These are phyloP conservation scores for Fomitiporia mediterranea DNA, from an alignment of 1,284 basidiomycete genomes.

Conservation along the genomic window DNA sequence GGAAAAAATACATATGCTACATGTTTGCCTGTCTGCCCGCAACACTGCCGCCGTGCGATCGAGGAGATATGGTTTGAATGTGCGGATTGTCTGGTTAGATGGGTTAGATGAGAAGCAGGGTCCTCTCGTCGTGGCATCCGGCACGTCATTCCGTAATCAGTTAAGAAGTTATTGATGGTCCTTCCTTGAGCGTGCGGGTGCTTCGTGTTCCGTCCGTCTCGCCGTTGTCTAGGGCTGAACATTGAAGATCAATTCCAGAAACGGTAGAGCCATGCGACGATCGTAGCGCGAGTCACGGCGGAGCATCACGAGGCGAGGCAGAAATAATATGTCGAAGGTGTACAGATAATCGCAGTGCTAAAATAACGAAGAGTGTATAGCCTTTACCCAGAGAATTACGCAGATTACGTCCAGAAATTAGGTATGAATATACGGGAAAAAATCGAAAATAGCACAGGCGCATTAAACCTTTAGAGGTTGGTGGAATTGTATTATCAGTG, in stretches of 20 bases:
- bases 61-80: not conserved
- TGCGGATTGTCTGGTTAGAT: not conserved
- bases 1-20: not conserved
- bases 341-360: not conserved
- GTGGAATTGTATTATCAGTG: conserved; percentile 28
- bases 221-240: not conserved
- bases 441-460: conserved; percentile 4
- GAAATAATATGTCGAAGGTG: too few relatives aligned
- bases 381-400: not conserved
- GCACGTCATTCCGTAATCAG: not conserved
- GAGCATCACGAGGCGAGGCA: too few relatives aligned
- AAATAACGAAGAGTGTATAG: not conserved
- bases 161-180: not conserved
- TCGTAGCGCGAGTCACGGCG: not conserved
- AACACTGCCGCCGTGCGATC: too few relatives aligned
- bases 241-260: not conserved
- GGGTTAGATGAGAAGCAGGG: too few relatives aligned
- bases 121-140: not conserved
- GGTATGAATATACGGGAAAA: conserved; percentile 7
- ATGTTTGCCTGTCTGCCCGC: not conserved
- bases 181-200: not conserved
- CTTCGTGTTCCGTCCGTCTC: not conserved
- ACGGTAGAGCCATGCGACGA: not conserved
- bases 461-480: conserved; percentile 18
- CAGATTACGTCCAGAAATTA: not conserved